These are phyloP conservation scores for Aaosphaeria arxii DNA, from an alignment of 2,329 filamentous ascomycete genomes.

Conservation along the genomic window DNA sequence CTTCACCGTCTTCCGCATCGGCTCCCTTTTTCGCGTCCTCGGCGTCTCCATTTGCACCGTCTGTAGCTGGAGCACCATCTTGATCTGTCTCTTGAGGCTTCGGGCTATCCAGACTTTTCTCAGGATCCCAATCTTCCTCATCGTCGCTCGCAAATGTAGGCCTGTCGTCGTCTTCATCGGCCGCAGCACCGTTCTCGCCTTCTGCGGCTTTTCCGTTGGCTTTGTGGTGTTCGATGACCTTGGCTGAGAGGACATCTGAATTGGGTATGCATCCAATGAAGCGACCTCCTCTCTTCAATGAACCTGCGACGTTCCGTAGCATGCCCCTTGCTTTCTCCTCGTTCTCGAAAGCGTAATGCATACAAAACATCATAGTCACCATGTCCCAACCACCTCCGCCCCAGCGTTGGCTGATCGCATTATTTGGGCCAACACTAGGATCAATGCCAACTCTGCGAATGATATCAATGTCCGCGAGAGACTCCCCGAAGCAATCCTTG, in stretches of 20 bases:
- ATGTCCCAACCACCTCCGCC: constrained; percentile 84
- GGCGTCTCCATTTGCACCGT: constrained; percentile 17
- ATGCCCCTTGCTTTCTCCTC: constrained; percentile 88
- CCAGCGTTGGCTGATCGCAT: constrained; percentile 60
- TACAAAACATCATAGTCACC: constrained; percentile 98
- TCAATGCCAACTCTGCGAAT: constrained; percentile 87
- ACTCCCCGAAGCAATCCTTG: constrained; percentile 89
- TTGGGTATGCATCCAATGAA: constrained; percentile 98
- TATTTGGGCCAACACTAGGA: constrained; percentile 59
- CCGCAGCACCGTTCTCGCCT: constrained; percentile 24
- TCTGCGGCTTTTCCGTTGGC: constrained; percentile 37
- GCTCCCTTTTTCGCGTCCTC: constrained; percentile 41
- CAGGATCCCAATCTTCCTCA: constrained; percentile 45
- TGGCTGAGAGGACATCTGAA: constrained; percentile 80
- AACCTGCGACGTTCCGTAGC: constrained; percentile 87
- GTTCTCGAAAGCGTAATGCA: constrained; percentile 97
- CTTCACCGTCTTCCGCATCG: constrained; percentile 44
- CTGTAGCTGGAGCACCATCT: constrained; percentile 28
- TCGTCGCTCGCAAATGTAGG: constrained; percentile 36
- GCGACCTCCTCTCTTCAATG: constrained; percentile 87
- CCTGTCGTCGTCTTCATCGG: constrained; percentile 29
- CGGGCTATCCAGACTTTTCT: constrained; percentile 41
- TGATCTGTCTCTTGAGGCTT: constrained; percentile 33
- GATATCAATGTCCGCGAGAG: constrained; percentile 76
- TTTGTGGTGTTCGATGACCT: constrained; percentile 74